A percentile compares a stretch with the other conserved stretches of the same genome.
These are phyloP conservation scores for Ganoderma sinense DNA, from an alignment of 1,284 basidiomycete genomes.

Conservation along the genomic window DNA sequence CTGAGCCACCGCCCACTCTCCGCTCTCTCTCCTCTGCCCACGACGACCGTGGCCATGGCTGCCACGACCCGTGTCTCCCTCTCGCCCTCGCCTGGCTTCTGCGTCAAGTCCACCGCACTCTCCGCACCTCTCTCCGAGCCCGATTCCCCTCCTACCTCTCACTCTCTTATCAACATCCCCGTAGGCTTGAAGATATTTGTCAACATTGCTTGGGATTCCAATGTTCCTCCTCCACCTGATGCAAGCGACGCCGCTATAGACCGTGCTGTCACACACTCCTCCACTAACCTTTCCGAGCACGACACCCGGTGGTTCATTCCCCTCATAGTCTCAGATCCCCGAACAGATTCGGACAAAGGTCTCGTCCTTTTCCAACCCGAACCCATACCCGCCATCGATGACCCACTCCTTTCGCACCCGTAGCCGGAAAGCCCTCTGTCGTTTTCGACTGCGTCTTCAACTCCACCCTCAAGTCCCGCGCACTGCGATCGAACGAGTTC, in stretches of 20 bases:
- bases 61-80: conserved; percentile 47
- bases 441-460: conserved; percentile 79
- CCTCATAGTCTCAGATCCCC: conserved; percentile 72
- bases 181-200: conserved; percentile 70
- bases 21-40: neutral
- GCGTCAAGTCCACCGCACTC: conserved; percentile 60
- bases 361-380: conserved; percentile 22
- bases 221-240: conserved; percentile 71
- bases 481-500: conserved; percentile 66
- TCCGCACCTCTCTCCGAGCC: conserved; percentile 35
- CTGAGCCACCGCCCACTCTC: neutral
- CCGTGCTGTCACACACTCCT: conserved; percentile 51
- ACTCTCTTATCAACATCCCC: conserved; percentile 44
- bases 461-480: conserved; percentile 60
- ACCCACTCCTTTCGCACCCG: neutral
- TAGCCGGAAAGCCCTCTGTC: conserved; percentile 71
- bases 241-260: conserved; percentile 62
- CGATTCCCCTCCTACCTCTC: conserved; percentile 39
- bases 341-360: conserved; percentile 76
- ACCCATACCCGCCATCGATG: neutral
- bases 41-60: neutral
- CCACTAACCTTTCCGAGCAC: conserved; percentile 33
- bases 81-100: conserved; percentile 65
- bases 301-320: conserved; percentile 67
- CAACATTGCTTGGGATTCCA: conserved; percentile 72